Base-by-base conservation (phyloP, 2,329 filamentous ascomycete species). In the Pseudocercospora fuligena region DNA sequence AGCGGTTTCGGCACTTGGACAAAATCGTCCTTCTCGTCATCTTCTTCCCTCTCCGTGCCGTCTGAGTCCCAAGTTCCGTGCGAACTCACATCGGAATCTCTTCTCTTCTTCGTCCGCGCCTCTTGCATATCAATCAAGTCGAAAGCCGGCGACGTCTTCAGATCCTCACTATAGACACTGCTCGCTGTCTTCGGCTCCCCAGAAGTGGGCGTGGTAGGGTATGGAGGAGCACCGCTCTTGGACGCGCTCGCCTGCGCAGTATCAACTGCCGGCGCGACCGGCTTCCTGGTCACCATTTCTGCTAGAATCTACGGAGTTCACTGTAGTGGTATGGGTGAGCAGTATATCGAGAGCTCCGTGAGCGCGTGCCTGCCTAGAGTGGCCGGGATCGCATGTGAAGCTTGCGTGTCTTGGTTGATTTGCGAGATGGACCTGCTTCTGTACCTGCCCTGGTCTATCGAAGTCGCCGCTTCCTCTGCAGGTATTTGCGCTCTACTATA, bases 231-330 rank as follows among this genome's bases (percentile, higher is more conserved):
- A 69, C 79, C 70, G 14, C 33, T 43, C 14, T 64, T 33, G 21
- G 63, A 31, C 31, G 61, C 33, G 54, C 60, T 60, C 9, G 80
- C 76, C 6, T 80, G 78, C 43, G 78, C 74, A 11, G 82, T 82
- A 59, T 80, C 78, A 51, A 82, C 75, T 56, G 70, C 73, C 31
- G 74, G 75, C 14, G 76, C 73, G 27, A 79, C 75, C 7, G 81
- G 77, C 68, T 82, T 83, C 62, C 81, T 75, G 23, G 75, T 80
- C 60, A 83, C 81, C 82, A 84, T 84, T 16, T 65, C 73, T 64
- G 65, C 65, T 27, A 23, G 47, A 23, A 7, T 51, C 19, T 51
- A 40, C 36, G 36, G 12, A 40, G 11, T 40, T n/a, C 36, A 40
- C 36, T 40, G 36, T n/a, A 16, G 36, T n/a, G 36, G 36, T 16